These are phyloP conservation scores for Serendipita sp. DNA, from an alignment of 768 basidiomycete genomes.

Conservation along the genomic window DNA sequence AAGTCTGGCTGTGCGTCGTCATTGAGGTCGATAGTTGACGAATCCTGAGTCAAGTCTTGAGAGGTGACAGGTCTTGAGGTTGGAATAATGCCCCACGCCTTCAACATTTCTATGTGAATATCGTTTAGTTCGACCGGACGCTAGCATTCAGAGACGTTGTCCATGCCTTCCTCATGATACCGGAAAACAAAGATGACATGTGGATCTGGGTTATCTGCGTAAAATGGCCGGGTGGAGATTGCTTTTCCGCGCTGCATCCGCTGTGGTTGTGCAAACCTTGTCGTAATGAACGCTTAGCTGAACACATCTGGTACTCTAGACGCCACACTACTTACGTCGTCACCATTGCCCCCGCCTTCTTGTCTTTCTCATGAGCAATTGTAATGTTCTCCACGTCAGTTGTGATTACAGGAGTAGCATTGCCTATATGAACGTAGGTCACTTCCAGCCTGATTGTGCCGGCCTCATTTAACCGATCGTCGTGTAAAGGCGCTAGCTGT, in stretches of 20 bases:
- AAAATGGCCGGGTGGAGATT: neutral
- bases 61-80: neutral
- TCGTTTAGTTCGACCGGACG: neutral
- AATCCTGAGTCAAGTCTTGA: no score
- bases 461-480: neutral
- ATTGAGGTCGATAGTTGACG: no score
- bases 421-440: neutral
- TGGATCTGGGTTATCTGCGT: neutral
- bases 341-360: neutral
- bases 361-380: neutral
- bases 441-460: neutral
- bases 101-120: neutral
- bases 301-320: neutral
- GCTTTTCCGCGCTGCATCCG: slow-evolving; percentile 1
- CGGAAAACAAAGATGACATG: neutral
- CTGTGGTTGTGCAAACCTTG: neutral
- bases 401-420: neutral
- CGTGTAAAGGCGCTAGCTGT: neutral
- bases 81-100: neutral
- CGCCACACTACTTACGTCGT: neutral
- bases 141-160: neutral
- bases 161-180: neutral
- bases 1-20: no score
- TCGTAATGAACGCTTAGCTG: no score
- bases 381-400: neutral